Percentiles rank a stretch among this genome's conserved stretches.
Evolutionary conservation across 805 yeast species (phyloP).

Genomic region (Schwanniomyces polymorphus): DNA sequence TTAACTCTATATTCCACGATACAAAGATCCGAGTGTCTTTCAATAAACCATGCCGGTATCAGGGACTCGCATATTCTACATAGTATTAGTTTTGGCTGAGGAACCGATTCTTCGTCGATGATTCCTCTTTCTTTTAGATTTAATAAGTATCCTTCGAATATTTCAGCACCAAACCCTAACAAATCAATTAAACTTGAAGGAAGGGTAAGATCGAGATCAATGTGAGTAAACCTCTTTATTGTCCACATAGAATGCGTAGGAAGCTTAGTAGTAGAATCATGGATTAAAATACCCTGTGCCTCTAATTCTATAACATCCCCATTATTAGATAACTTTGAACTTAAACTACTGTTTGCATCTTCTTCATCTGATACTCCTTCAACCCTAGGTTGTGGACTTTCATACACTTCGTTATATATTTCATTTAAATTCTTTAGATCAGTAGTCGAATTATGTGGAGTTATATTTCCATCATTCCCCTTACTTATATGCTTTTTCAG

Average conservation of each 20-base stretch:
- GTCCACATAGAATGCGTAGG: slow-evolving; percentile 94
- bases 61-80: slow-evolving; percentile 91
- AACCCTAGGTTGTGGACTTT: not conserved
- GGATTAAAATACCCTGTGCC: slow-evolving; percentile 90
- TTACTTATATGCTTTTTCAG: not conserved
- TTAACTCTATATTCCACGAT: slow-evolving; percentile 80
- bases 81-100: slow-evolving; percentile 77
- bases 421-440: slow-evolving; percentile 1
- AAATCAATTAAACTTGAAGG: slow-evolving; percentile 70
- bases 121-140: slow-evolving; percentile 63
- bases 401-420: not conserved
- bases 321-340: slow-evolving; percentile 47
- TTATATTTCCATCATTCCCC: slow-evolving; percentile 15
- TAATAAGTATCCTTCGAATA: slow-evolving; percentile 72
- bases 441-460: slow-evolving; percentile 24
- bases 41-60: slow-evolving; percentile 97
- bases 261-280: slow-evolving; percentile 51
- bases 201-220: slow-evolving; percentile 64
- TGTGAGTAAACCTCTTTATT: slow-evolving; percentile 69
- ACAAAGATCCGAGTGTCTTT: slow-evolving; percentile 85
- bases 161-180: slow-evolving; percentile 86
- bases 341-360: slow-evolving; percentile 10
- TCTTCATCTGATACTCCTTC: slow-evolving; percentile 3
- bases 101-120: slow-evolving; percentile 62
- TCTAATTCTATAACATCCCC: slow-evolving; percentile 73